Base-by-base conservation (phyloP, 2,329 filamentous ascomycete species). In the Verticillium alfalfae region DNA sequence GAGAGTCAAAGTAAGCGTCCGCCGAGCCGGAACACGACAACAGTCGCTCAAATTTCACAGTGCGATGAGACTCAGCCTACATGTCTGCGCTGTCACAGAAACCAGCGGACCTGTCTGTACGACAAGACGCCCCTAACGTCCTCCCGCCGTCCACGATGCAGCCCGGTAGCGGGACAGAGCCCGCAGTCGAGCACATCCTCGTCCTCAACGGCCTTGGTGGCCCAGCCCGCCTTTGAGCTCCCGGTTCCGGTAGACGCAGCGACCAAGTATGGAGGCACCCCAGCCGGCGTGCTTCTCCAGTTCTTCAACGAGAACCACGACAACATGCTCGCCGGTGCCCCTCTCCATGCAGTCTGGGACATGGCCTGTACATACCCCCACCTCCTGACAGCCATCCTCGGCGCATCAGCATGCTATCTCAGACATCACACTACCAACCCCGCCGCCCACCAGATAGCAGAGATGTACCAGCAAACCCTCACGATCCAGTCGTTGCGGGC, bases 331-430 rank as follows among this genome's bases (percentile, higher is more conserved):
- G 66, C 59, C 26, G 67, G 55, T 18, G 54, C 18, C 49, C 66
- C 55, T 16, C 39, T 66, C 18, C 60, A 55, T 45, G 60, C 45
- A 7, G 52, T 56, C n/a, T 60, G 58, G 58, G 58, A 60, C 12
- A 57, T 60, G 39, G 61, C 37, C 31, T 60, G 61, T 38, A 56
- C 41, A n/a, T 57, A 64, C 41, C 65, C 66, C 3, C 66, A 66
- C 55, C 62, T 70, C 2, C 63, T 67, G 8, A 63, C 68, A 9
- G 60, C 66, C n/a, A 66, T 67, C 16, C 63, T 70, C 22, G 66
- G 67, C 16, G 60, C 68, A 34, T 66, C 68, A 7, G 68, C 68
- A 2, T 68, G 66, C 31, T 68, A 69, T 58, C 62, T 70, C 13
- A 65, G 66, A 12, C 61, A 66, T 55, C 57, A 64, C 55, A 56